phyloP scores from a whole-genome alignment of 192 early-diverging fungal species.

The Allomyces macrogynus region DNA sequence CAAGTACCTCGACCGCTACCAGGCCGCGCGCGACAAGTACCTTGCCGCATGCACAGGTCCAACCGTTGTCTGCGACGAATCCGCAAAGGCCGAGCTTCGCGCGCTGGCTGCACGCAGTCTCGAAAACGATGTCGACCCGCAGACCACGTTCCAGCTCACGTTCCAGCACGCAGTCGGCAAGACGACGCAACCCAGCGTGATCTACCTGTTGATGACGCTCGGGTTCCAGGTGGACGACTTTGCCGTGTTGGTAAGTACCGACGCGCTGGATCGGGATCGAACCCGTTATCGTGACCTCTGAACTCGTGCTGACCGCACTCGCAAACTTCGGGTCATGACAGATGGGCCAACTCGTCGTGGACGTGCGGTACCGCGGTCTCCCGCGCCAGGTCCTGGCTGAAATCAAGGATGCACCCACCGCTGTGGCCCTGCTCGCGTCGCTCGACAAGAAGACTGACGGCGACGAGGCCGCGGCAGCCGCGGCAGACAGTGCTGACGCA shows the following conservation, averaged over 20 bases:
- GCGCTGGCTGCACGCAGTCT: too few species aligned
- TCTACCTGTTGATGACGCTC: background rate
- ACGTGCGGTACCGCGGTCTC: background rate
- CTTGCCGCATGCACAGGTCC: too few species aligned
- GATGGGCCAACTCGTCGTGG: background rate
- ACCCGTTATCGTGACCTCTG: too few species aligned
- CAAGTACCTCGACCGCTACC: too few species aligned
- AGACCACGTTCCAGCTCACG: background rate
- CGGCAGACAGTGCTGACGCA: background rate
- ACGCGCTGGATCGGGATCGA: background rate
- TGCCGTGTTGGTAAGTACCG: background rate
- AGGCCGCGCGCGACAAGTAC: too few species aligned
- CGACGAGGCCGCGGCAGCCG: background rate
- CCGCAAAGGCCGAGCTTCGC: too few species aligned
- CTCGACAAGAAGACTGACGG: background rate
- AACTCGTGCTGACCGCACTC: too few species aligned
- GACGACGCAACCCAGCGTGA: background rate
- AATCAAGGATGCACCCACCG: background rate
- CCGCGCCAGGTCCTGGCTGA: background rate
- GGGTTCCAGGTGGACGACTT: background rate
- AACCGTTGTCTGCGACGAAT: too few species aligned
- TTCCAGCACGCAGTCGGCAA: background rate
- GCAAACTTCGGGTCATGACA: too few species aligned
- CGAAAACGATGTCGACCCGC: background rate
- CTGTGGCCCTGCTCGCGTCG: background rate